Base-by-base conservation (phyloP, 768 basidiomycete genomes). In the Tulasnella sp. region DNA sequence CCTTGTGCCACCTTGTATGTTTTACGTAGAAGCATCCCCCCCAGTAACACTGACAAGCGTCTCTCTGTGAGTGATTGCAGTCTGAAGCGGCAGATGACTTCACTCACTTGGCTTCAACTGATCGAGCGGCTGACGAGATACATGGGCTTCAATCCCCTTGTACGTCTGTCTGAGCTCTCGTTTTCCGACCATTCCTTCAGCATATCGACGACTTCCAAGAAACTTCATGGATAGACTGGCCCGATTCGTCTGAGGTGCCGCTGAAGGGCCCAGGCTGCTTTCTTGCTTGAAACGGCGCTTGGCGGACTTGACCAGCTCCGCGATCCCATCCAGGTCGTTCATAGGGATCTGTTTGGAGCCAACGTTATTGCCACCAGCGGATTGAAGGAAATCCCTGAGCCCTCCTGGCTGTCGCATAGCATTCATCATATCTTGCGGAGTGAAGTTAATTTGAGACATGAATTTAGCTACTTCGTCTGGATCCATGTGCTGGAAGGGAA, bases 81-180 rank as follows among this genome's bases (percentile, higher is more conserved):
- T 27, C 53, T n/a, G 53, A 21, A 12, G 11, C 27, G 17, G 54
- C n/a, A 56, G 9, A 12, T 4, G 25, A 46, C 22, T 3, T n/a
- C 21, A 46, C 54, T 22, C 21, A 56, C 54, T 31, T 9, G 24
- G 42, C 3, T 15, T 27, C 41, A 56, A 43, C 21, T 42, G 8
- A 42, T 42, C 43, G 29, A 46, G 22, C 19, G 41, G 17, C 11
- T 29, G 15, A 15, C 25, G 22, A 5, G 54, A 56, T 15, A 56
- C 54, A n/a, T 56, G 54, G 4, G 54, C 41, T 41, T 46, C 42
- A 7, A 46, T 21, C 42, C 54, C 54, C n/a, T 43, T 27, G 24
- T 21, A 42, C 1, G 54, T 42, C 30, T 56, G 42, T 42, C 42
- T 53, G 41, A 44, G 21, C 44, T 5, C 34, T 38, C 34, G 34